Evolutionary conservation across 495 filamentous ascomycete genomes (phyloP).

Genomic region (Penicillium cataractarum): DNA sequence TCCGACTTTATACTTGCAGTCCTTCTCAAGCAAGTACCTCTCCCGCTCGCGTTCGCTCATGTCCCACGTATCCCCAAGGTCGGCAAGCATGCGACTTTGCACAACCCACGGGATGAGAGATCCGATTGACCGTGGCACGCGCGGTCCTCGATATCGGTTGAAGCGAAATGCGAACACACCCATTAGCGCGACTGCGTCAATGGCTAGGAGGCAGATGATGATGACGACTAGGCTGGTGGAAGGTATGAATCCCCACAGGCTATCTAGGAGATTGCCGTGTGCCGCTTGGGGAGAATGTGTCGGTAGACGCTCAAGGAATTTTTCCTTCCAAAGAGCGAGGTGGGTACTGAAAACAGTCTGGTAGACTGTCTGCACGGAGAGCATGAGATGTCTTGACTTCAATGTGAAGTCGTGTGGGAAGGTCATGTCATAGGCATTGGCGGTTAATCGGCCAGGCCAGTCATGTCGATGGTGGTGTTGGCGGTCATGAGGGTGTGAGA

Average conservation of each 20-base stretch:
- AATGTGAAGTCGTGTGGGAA: not conserved
- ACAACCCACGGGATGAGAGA: slow-evolving; percentile 31
- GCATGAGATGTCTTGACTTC: slow-evolving; percentile 1
- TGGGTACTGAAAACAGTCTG: slow-evolving; percentile 26
- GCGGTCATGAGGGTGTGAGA: not conserved
- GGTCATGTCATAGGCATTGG: not conserved
- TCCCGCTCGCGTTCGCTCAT: slow-evolving; percentile 12
- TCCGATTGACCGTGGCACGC: slow-evolving; percentile 26
- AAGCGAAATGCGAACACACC: slow-evolving; percentile 23
- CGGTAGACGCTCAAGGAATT: slow-evolving; percentile 15
- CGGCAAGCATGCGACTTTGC: slow-evolving; percentile 21
- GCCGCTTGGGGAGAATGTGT: not conserved
- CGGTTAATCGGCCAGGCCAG: slow-evolving; percentile 1
- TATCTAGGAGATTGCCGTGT: slow-evolving; percentile 5
- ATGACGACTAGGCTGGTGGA: slow-evolving; percentile 24
- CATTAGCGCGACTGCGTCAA: slow-evolving; percentile 25
- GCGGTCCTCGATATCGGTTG: slow-evolving; percentile 23
- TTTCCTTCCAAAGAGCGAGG: slow-evolving; percentile 18
- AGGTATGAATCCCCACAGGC: slow-evolving; percentile 21
- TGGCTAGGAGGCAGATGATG: slow-evolving; percentile 24
- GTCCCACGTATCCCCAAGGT: slow-evolving; percentile 7
- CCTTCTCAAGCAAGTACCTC: slow-evolving; percentile 29
- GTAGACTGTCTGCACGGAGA: slow-evolving; percentile 18
- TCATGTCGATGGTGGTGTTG: slow-evolving; percentile 5
- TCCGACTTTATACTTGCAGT: not conserved